These are phyloP conservation scores for Fusarium anguioides DNA, from an alignment of 2,329 filamentous ascomycete species.

Conservation along the genomic window DNA sequence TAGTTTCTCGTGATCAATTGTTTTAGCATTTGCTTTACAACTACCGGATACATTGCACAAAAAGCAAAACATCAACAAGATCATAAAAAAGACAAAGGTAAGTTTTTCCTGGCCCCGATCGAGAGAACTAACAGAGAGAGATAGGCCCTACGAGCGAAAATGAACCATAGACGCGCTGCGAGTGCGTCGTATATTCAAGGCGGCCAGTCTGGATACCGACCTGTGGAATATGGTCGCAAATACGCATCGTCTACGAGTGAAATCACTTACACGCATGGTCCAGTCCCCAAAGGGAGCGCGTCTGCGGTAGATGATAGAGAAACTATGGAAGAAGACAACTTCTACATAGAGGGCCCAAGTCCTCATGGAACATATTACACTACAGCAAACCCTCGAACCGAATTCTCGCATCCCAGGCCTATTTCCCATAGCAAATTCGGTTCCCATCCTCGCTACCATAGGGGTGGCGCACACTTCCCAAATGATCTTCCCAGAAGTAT, in stretches of 20 bases:
- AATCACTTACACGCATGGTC: constrained; percentile 1
- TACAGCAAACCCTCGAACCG: neutral
- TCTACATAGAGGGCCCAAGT: constrained; percentile 17
- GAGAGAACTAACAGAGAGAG: constrained; percentile 28
- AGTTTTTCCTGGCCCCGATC: constrained; percentile 7
- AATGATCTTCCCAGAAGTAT: constrained; percentile 3
- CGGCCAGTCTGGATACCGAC: neutral
- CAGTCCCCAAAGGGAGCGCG: neutral
- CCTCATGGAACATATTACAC: constrained; percentile 19
- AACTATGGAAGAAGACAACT: constrained; percentile 11
- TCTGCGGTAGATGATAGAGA: neutral
- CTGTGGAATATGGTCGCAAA: neutral
- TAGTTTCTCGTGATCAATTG: constrained; percentile 38
- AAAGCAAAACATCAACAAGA: neutral
- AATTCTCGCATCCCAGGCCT: constrained; percentile 1
- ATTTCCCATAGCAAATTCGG: neutral
- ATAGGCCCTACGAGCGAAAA: constrained; percentile 7
- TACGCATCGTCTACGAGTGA: constrained; percentile 4
- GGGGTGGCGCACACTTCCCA: neutral
- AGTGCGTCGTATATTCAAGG: constrained; percentile 9
- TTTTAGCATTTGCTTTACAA: constrained; percentile 11
- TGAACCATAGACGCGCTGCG: constrained; percentile 17
- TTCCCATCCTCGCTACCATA: neutral
- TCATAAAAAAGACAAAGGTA: constrained; percentile 19
- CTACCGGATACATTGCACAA: constrained; percentile 33